A percentile compares a stretch with the other conserved stretches of the same genome.
Conservation (phyloP, 169 alveolate species). For the Toxoplasma gondii region DNA sequence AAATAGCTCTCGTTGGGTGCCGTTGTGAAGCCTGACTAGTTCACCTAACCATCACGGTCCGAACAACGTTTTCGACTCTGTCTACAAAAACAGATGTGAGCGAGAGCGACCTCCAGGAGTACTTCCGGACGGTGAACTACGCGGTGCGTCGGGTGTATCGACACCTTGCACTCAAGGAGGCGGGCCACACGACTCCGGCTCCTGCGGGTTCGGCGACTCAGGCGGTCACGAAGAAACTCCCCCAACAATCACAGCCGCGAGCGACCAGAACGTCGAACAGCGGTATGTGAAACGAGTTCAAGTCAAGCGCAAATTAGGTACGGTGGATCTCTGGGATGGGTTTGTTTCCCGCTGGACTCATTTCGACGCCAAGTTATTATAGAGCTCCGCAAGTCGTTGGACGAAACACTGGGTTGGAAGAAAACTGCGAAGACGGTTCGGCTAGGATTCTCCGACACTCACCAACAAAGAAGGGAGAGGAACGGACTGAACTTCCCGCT, state of each 20-base stretch:
- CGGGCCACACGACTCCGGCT: neutral
- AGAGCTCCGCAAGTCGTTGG: no score
- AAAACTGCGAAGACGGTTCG: no score
- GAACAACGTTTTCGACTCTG: no score
- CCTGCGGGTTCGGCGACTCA: neutral
- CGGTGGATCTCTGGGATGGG: neutral
- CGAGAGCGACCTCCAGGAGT: constrained; percentile 54
- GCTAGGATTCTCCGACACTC: no score
- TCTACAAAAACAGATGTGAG: neutral
- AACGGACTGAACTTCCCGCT: no score
- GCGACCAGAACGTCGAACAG: neutral
- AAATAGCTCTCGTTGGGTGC: no score
- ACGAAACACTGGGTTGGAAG: no score
- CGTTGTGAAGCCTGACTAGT: no score
- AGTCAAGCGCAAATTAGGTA: neutral
- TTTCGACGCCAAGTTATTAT: no score
- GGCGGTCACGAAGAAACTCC: neutral
- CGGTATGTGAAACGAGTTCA: neutral
- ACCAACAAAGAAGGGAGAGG: no score
- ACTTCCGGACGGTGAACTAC: constrained; percentile 64
- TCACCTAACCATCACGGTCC: no score
- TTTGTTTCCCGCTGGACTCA: neutral
- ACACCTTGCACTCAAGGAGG: constrained; percentile 60
- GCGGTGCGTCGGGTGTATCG: constrained; percentile 68
- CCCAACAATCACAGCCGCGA: neutral